Conservation (phyloP, 306 rosid genomes). For the Quercus berberidifolia region DNA sequence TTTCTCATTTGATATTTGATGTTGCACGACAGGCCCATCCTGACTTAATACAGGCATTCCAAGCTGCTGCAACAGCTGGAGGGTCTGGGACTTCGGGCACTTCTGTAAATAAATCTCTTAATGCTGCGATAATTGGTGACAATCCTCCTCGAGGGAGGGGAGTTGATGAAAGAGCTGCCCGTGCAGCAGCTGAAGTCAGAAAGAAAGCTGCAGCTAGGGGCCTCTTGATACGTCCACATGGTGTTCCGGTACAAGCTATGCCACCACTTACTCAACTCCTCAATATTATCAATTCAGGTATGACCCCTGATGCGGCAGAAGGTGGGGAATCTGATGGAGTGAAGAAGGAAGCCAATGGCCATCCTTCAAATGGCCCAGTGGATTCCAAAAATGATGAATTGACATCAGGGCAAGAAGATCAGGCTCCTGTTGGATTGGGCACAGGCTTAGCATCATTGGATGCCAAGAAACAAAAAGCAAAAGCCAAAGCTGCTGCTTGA, state of each 20-base stretch:
- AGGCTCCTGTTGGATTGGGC: constrained; percentile 82
- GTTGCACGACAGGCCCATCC: constrained; percentile 68
- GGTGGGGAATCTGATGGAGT: constrained; percentile 48
- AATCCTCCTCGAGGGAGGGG: constrained; percentile 84
- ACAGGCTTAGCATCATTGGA: constrained; percentile 73
- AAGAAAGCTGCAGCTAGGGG: constrained; percentile 96
- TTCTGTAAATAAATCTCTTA: constrained; percentile 67
- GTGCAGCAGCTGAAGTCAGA: constrained; percentile 90
- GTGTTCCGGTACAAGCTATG: constrained; percentile 83
- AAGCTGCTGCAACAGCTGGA: constrained; percentile 83
- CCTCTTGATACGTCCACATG: constrained; percentile 68
- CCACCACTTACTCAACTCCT: constrained; percentile 80
- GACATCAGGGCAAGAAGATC: constrained; percentile 31
- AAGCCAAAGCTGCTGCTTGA: constrained; percentile 56
- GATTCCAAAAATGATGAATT: constrained; percentile 38
- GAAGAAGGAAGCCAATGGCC: constrained; percentile 36
- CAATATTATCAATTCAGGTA: constrained; percentile 67
- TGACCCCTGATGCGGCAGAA: constrained; percentile 43
- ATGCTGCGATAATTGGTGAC: constrained; percentile 77
- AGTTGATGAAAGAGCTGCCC: constrained; percentile 89
- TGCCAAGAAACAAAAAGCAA: constrained; percentile 75
- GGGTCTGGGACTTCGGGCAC: constrained; percentile 78
- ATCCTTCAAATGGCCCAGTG: constrained; percentile 23
- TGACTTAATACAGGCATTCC: constrained; percentile 86
- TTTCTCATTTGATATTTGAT: constrained; percentile 2